Percentiles rank a stretch among this genome's conserved stretches.
Conservation (phyloP, 2,329 filamentous ascomycete genomes). For the Aspergillus brunneoviolaceus region DNA sequence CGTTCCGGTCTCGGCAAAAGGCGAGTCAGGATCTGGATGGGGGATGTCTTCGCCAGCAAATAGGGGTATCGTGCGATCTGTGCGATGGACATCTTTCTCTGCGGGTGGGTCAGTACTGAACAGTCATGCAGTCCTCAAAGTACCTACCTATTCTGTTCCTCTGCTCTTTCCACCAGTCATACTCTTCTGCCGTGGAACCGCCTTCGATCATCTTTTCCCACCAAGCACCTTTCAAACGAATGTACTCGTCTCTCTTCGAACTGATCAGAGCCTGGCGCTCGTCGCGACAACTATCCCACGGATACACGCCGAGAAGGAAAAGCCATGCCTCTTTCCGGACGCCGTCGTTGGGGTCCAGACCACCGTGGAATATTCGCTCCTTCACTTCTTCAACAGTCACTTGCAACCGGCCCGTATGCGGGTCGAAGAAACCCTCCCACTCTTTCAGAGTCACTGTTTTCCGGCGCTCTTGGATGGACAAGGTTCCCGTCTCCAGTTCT, state of each 20-base stretch:
- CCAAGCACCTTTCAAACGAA: constrained; percentile 90
- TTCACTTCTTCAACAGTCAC: constrained; percentile 91
- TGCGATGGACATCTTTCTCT: constrained; percentile 99
- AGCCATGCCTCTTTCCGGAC: constrained; percentile 97
- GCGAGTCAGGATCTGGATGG: constrained; percentile 92
- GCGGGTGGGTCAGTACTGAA: constrained; percentile 25
- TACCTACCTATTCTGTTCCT: constrained; percentile 82
- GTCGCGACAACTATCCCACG: constrained; percentile 86
- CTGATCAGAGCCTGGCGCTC: constrained; percentile 82
- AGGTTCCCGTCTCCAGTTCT: constrained; percentile 69
- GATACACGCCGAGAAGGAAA: constrained; percentile 85
- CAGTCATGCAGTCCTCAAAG: not conserved
- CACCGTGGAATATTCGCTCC: constrained; percentile 94
- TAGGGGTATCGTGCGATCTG: constrained; percentile 89
- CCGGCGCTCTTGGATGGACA: constrained; percentile 74
- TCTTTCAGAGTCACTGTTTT: constrained; percentile 77
- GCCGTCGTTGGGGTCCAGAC: constrained; percentile 82
- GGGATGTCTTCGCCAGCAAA: constrained; percentile 96
- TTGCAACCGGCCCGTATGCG: constrained; percentile 68
- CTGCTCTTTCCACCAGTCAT: constrained; percentile 97
- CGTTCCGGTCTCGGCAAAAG: constrained; percentile 87
- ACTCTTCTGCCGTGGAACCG: constrained; percentile 73
- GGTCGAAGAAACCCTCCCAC: constrained; percentile 89
- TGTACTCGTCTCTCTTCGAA: constrained; percentile 86
- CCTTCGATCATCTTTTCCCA: constrained; percentile 91